These are phyloP conservation scores for Theileria orientalis DNA, from an alignment of 169 alveolate genomes.

Conservation along the genomic window DNA sequence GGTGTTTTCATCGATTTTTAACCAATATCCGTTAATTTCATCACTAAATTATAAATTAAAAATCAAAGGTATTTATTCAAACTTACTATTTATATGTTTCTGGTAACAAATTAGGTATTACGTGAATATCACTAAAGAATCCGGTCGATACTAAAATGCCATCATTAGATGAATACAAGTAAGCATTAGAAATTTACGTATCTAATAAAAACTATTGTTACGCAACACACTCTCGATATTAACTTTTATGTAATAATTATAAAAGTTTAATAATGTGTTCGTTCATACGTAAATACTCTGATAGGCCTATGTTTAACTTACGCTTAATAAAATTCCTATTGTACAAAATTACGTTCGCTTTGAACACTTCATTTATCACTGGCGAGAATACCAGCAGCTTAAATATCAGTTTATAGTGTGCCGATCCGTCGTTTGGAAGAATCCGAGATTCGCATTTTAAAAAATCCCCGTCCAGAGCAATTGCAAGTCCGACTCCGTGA, in stretches of 20 bases:
- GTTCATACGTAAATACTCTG: background rate
- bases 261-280: background rate
- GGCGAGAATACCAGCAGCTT: constrained; percentile 54
- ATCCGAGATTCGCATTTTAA: constrained; percentile 29
- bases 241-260: background rate
- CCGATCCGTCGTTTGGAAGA: constrained; percentile 49
- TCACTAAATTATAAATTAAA: constrained; percentile 11
- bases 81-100: constrained; percentile 4
- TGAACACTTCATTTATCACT: constrained; percentile 16
- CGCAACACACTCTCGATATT: background rate
- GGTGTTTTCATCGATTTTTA: background rate
- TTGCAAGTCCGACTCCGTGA: constrained; percentile 37
- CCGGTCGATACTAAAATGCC: constrained; percentile 42
- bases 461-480: constrained; percentile 25
- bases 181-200: too few species aligned
- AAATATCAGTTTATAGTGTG: constrained; percentile 35
- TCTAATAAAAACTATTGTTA: too few species aligned
- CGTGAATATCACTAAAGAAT: constrained; percentile 52
- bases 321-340: constrained; percentile 22
- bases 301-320: constrained; percentile 2
- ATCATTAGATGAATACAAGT: too few species aligned
- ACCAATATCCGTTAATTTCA: constrained; percentile 21
- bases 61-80: too few species aligned
- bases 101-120: constrained; percentile 37
- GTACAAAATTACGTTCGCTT: constrained; percentile 12